phyloP scores from a whole-genome alignment of 495 filamentous ascomycete genomes.

The Margaritispora aquatica region DNA sequence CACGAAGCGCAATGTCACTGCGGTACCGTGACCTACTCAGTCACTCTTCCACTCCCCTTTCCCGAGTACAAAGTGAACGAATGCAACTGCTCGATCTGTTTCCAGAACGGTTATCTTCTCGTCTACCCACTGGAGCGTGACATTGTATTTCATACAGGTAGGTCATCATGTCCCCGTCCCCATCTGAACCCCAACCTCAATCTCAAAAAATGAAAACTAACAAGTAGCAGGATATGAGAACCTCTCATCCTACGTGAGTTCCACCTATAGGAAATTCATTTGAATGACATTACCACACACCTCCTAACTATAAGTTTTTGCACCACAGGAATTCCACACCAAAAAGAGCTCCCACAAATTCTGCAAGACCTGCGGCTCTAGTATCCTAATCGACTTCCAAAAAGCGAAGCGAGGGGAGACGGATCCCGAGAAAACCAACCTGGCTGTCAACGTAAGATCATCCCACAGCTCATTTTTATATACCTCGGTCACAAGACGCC shows the following conservation, averaged over 20 bases:
- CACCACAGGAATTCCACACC: conserved; percentile 1
- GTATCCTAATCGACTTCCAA: conserved; percentile 7
- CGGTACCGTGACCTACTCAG: conserved; percentile 4
- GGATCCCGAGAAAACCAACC: conserved; percentile 7
- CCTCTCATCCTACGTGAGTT: neutral
- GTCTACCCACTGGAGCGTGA: conserved; percentile 14
- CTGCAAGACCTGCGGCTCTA: conserved; percentile 16
- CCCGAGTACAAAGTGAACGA: conserved; percentile 8
- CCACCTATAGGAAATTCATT: too few relatives aligned
- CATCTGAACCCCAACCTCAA: too few relatives aligned
- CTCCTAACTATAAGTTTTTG: too few relatives aligned
- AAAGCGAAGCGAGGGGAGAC: neutral
- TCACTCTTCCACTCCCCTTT: conserved; percentile 12
- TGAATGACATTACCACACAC: too few relatives aligned
- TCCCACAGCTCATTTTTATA: too few relatives aligned
- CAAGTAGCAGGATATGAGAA: conserved; percentile 14
- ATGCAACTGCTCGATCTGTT: conserved; percentile 16
- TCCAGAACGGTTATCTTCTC: conserved; percentile 6
- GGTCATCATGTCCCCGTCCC: too few relatives aligned
- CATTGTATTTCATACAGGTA: conserved; percentile 13
- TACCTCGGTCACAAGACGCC: too few relatives aligned
- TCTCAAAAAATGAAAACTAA: too few relatives aligned
- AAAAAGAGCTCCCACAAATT: conserved; percentile 12
- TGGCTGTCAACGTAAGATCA: conserved; percentile 17
- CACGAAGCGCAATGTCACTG: conserved; percentile 16